A percentile compares a stretch with the other conserved stretches of the same genome.
Evolutionary conservation across 2,329 filamentous ascomycete genomes (phyloP).

Genomic region (Colletotrichum brevisporum): DNA sequence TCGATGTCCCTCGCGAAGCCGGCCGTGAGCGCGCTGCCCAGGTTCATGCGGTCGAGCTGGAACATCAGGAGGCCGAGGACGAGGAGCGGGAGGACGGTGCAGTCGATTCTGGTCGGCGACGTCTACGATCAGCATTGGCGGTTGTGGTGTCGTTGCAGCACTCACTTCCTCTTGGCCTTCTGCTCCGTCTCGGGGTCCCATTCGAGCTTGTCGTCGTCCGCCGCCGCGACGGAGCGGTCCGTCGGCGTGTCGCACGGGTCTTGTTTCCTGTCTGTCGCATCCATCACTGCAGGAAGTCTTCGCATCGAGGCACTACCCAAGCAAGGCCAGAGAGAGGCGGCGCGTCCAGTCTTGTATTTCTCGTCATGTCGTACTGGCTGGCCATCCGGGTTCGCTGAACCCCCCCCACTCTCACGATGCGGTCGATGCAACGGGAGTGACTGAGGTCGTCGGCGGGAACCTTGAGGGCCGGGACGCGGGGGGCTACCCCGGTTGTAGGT

Average conservation of each 20-base stretch:
- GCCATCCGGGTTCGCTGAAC: too few species aligned
- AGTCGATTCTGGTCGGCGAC: constrained; percentile 55
- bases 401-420: too few species aligned
- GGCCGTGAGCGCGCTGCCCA: constrained; percentile 64
- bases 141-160: background rate
- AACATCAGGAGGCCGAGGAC: constrained; percentile 65
- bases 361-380: too few species aligned
- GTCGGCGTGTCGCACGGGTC: constrained; percentile 32
- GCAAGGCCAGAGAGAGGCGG: too few species aligned
- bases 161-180: constrained; percentile 42
- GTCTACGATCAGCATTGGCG: constrained; percentile 3
- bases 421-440: too few species aligned
- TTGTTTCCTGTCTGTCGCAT: constrained; percentile 13
- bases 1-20: constrained; percentile 60
- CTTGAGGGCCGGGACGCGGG: constrained; percentile 11
- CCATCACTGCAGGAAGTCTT: constrained; percentile 5
- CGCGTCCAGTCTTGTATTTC: too few species aligned
- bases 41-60: constrained; percentile 67
- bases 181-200: constrained; percentile 41
- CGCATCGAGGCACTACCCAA: too few species aligned
- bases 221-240: constrained; percentile 31
- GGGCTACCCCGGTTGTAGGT: too few species aligned
- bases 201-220: constrained; percentile 21
- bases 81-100: constrained; percentile 62
- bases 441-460: background rate